Conservation (phyloP, 2,329 filamentous ascomycete genomes). For the Tetracladium maxilliforme region DNA sequence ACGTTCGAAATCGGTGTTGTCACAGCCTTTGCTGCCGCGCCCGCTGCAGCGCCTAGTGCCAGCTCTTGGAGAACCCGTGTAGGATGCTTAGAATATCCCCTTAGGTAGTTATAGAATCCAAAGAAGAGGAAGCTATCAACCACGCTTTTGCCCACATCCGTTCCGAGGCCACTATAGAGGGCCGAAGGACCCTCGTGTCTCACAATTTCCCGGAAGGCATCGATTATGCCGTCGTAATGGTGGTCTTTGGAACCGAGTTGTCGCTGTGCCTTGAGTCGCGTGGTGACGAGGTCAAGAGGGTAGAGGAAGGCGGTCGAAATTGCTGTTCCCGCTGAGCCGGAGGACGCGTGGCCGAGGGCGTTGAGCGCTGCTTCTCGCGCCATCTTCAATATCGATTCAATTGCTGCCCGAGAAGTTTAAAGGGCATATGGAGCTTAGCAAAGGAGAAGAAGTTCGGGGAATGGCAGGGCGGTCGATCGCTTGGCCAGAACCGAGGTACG, state of each 20-base stretch:
- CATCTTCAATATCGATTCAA: too few relatives aligned
- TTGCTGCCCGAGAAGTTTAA: too few relatives aligned
- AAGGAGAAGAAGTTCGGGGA: too few relatives aligned
- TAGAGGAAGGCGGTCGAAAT: conserved; percentile 69
- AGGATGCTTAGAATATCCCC: conserved; percentile 23
- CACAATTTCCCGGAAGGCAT: conserved; percentile 60
- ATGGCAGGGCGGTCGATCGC: too few relatives aligned
- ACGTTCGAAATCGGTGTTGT: conserved; percentile 74
- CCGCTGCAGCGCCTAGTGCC: conserved; percentile 56
- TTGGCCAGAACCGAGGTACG: too few relatives aligned
- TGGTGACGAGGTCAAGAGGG: conserved; percentile 69
- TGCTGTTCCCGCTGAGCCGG: conserved; percentile 64
- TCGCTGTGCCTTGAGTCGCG: conserved; percentile 66
- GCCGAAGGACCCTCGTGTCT: conserved; percentile 47
- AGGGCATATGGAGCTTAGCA: conserved; percentile 18
- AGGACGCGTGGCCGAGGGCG: conserved; percentile 67
- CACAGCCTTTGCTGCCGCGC: conserved; percentile 58
- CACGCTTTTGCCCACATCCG: conserved; percentile 52
- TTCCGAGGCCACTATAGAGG: conserved; percentile 52
- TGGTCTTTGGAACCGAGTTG: conserved; percentile 25
- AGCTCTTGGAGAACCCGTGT: conserved; percentile 64
- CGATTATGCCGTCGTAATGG: conserved; percentile 50
- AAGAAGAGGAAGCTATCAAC: conserved; percentile 79
- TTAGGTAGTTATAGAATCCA: conserved; percentile 53
- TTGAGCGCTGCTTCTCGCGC: conserved; percentile 47